Evolutionary conservation across 192 early-diverging fungal species (phyloP), one percentile per base, ranked within the genome.

Genomic region (Backusella mclennaniae): DNA sequence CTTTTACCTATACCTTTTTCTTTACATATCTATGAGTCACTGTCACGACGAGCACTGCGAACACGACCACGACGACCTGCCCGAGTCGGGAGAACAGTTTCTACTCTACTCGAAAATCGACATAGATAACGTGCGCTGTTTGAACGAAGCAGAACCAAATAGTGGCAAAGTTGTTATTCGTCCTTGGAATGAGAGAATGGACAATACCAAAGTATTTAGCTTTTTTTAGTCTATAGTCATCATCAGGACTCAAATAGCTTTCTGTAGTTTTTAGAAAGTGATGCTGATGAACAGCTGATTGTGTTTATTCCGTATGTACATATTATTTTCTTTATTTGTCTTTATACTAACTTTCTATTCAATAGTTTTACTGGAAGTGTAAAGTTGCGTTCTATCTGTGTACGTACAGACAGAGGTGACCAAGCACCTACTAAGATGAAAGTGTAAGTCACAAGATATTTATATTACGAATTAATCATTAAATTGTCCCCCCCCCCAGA

Each of bases 221-320:
- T 71, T 69, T 11, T 33, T 52, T 23, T 15, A 4, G n/a, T 5
- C 14, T 17, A 44, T 44, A 35, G 2, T 39, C 38, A 9, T 39
- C 38, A 39, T 39, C 38, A 39, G 2, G 8, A 39, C 38, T 12
- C 38, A 39, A 39, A 39, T 39, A 11, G 38, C 11, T 39, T 39
- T 39, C 7, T 39, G 9, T 82, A 91, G 87, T 86, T 80, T 74
- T 82, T 97, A 9, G 89, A 93, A 71, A 93, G 91, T 59, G 96
- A 97, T 82, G 89, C 90, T 0, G 98, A 99, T 86, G 94, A 95
- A 63, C 94, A 97, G 83, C 85, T 99, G 17, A 92, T 99, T 59
- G 77, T 99, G 14, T 85, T 86, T 77, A 93, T 99, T 49, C 96
- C 96, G 87, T 95, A 87, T 77, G 91, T 85, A 1, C 33, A 33